Conservation (phyloP, 305 asterid species). For the Fraxinus floribunda region DNA sequence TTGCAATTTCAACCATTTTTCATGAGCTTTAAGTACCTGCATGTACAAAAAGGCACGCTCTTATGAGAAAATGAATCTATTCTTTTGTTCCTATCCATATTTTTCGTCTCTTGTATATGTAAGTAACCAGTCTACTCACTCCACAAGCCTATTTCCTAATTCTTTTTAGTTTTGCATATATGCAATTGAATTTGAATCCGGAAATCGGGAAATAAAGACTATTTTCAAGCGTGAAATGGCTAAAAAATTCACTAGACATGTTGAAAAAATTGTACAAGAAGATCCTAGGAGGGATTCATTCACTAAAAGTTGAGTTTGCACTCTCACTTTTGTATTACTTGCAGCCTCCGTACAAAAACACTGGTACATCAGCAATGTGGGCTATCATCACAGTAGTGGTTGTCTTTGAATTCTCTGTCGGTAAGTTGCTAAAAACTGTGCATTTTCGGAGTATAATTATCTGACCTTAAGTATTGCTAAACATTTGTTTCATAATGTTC, state of each 20-base stretch:
- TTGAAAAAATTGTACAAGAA: slow-evolving; percentile 26
- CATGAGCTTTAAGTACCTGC: slow-evolving; percentile 22
- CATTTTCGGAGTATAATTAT: not conserved
- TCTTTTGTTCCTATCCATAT: not conserved
- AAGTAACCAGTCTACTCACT: not conserved
- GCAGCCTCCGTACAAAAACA: slow-evolving; percentile 31
- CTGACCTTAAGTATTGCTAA: not conserved
- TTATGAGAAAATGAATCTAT: not conserved
- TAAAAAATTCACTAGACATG: slow-evolving; percentile 20
- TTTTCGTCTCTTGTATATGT: slow-evolving; percentile 22
- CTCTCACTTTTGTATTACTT: slow-evolving; percentile 40
- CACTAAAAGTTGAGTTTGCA: slow-evolving; percentile 39
- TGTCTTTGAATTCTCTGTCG: slow-evolving; percentile 49
- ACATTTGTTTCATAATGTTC: not conserved
- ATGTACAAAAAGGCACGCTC: slow-evolving; percentile 19
- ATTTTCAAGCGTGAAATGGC: slow-evolving; percentile 3
- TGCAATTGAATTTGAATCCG: slow-evolving; percentile 24
- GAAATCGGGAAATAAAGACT: not conserved
- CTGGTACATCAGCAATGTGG: slow-evolving; percentile 48
- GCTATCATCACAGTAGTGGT: slow-evolving; percentile 42
- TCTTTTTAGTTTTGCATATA: not conserved
- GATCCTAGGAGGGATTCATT: slow-evolving; percentile 48
- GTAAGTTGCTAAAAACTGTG: slow-evolving; percentile 10
- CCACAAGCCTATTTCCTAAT: not conserved
- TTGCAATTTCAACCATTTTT: not conserved